phyloP scores from a whole-genome alignment of 805 yeast species.

The Wickerhamomyces sydowiorum region DNA sequence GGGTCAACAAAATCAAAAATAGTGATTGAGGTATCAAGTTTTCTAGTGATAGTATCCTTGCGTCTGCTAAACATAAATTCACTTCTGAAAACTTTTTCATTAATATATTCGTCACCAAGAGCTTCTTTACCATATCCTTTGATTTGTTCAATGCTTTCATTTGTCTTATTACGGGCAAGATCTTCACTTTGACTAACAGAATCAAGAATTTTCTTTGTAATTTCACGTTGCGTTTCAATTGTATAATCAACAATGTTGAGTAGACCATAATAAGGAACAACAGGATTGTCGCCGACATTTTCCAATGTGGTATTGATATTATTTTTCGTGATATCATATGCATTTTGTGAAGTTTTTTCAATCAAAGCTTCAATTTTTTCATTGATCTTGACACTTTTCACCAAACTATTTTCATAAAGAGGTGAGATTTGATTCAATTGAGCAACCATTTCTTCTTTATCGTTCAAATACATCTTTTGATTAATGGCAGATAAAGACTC shows the following conservation, averaged over 20 bases:
- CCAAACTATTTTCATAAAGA: slow-evolving; percentile 47
- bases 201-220: slow-evolving; percentile 59
- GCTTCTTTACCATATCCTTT: slow-evolving; percentile 54
- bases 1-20: slow-evolving; percentile 79
- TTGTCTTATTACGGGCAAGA: slow-evolving; percentile 58
- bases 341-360: slow-evolving; percentile 52
- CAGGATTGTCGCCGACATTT: slow-evolving; percentile 42
- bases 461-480: slow-evolving; percentile 44
- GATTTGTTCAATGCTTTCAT: slow-evolving; percentile 54
- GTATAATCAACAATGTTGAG: slow-evolving; percentile 68
- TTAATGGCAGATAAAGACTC: slow-evolving; percentile 57
- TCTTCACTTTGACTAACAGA: slow-evolving; percentile 63
- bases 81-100: slow-evolving; percentile 59
- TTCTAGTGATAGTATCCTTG: slow-evolving; percentile 54
- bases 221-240: slow-evolving; percentile 55
- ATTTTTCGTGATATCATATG: slow-evolving; percentile 55
- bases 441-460: slow-evolving; percentile 37
- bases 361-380: slow-evolving; percentile 57
- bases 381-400: slow-evolving; percentile 46
- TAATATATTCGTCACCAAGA: slow-evolving; percentile 53
- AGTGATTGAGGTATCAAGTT: slow-evolving; percentile 54
- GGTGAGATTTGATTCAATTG: slow-evolving; percentile 61
- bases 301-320: slow-evolving; percentile 47
- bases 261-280: slow-evolving; percentile 54
- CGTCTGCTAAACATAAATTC: slow-evolving; percentile 79